Percentiles rank a stretch among this genome's conserved stretches.
Evolutionary conservation across 1,139 yeast species (phyloP).

Genomic region (Pneumocystis wakefieldiae): DNA sequence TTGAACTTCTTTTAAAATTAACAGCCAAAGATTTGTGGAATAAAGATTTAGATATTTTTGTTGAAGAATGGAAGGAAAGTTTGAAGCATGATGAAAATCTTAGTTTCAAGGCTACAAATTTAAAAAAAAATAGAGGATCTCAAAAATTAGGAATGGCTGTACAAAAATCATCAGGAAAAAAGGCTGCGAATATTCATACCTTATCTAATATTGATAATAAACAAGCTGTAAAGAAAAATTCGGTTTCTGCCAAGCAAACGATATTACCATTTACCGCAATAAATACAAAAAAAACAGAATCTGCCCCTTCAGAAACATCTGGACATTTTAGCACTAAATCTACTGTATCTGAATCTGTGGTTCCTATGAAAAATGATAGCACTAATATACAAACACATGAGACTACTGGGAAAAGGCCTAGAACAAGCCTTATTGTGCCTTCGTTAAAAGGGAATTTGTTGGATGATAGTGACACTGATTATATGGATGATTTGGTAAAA

Average conservation of each 20-base stretch:
- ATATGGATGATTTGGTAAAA: conserved; percentile 4
- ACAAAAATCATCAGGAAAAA: neutral
- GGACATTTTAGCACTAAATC: neutral
- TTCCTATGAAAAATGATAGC: neutral
- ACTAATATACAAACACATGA: neutral
- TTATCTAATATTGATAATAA: neutral
- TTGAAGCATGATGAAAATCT: conserved; percentile 37
- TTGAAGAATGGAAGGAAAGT: conserved; percentile 51
- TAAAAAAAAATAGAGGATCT: neutral
- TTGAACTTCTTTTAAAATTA: conserved; percentile 47
- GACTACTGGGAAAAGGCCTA: neutral
- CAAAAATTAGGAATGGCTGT: neutral
- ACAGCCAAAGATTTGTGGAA: conserved; percentile 84
- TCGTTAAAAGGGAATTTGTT: conserved; percentile 1
- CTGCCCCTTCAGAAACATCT: neutral
- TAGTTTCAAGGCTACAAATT: conserved; percentile 19
- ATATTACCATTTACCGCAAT: conserved; percentile 1
- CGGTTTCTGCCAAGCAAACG: neutral
- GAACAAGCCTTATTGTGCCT: conserved; percentile 1
- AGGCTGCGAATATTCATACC: neutral
- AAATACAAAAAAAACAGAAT: neutral
- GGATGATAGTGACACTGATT: conserved; percentile 9
- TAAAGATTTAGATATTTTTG: conserved; percentile 61
- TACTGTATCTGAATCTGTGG: neutral
- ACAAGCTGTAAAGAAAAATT: neutral